A percentile compares a stretch with the other conserved stretches of the same genome.
Conservation (phyloP, 768 basidiomycete genomes). For the Psilocybe azurescens region DNA sequence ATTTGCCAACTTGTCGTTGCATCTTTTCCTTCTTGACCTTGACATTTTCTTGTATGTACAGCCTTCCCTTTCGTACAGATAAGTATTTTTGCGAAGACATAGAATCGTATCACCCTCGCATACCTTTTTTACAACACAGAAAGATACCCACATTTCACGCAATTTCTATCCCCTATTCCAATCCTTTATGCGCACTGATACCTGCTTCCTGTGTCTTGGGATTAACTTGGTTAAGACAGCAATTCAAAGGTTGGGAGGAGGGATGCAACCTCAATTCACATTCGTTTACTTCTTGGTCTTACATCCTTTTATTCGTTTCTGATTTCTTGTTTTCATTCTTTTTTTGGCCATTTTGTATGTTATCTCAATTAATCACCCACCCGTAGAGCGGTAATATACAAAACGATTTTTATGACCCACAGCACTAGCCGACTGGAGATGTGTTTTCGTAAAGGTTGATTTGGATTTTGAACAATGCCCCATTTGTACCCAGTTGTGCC, state of each 20-base stretch:
- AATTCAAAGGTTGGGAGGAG: background rate
- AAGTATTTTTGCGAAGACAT: background rate
- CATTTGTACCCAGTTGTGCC: background rate
- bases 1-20: background rate
- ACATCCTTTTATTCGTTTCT: slow-evolving; percentile 8
- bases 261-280: slow-evolving; percentile 17
- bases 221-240: background rate
- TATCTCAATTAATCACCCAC: slow-evolving; percentile 15
- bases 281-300: slow-evolving; percentile 10
- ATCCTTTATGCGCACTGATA: background rate
- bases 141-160: slow-evolving; percentile 12
- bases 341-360: slow-evolving; percentile 15
- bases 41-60: slow-evolving; percentile 15
- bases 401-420: slow-evolving; percentile 18
- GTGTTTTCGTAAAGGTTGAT: background rate
- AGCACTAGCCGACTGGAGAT: background rate
- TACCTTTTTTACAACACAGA: slow-evolving; percentile 2
- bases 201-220: background rate
- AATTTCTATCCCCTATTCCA: background rate
- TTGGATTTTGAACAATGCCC: slow-evolving; percentile 3
- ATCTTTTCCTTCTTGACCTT: background rate
- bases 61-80: slow-evolving; percentile 5
- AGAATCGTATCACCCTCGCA: background rate
- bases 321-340: slow-evolving; percentile 4
- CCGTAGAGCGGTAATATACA: slow-evolving; percentile 20